Evolutionary conservation across 139 green algal species (phyloP).

Genomic region (Chlorella sp.): DNA sequence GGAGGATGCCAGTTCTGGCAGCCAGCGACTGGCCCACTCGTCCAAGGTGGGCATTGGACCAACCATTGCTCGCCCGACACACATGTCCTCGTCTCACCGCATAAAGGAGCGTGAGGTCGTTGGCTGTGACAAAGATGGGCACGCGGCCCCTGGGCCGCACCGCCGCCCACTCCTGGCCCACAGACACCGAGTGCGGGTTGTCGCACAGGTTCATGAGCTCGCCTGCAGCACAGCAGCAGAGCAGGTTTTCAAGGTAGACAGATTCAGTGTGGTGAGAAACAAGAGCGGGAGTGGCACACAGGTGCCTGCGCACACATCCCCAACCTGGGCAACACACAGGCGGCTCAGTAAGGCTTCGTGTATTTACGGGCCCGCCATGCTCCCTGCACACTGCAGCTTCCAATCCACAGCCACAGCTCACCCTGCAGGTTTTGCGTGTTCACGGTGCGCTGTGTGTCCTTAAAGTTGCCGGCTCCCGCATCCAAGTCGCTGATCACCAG

Average conservation of each 20-base stretch:
- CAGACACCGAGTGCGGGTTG: conserved; percentile 29
- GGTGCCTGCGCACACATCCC: too few relatives aligned
- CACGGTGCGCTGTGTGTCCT: conserved; percentile 45
- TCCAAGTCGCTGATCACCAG: conserved; percentile 57
- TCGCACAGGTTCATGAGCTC: conserved; percentile 57
- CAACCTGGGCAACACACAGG: too few relatives aligned
- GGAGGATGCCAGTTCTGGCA: too few relatives aligned
- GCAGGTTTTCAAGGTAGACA: conserved; percentile 23
- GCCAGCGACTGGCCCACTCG: too few relatives aligned
- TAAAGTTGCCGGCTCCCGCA: conserved; percentile 39
- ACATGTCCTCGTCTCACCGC: too few relatives aligned
- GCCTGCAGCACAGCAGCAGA: too few relatives aligned
- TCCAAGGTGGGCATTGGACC: too few relatives aligned
- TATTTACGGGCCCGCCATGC: too few relatives aligned
- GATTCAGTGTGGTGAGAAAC: neutral
- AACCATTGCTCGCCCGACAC: too few relatives aligned
- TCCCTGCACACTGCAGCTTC: too few relatives aligned
- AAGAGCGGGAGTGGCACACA: too few relatives aligned
- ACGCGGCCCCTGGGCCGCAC: conserved; percentile 22
- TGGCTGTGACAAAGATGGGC: conserved; percentile 50
- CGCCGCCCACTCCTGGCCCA: neutral
- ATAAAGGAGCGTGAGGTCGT: conserved; percentile 41
- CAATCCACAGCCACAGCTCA: neutral
- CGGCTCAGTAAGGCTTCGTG: too few relatives aligned
- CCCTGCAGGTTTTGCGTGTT: conserved; percentile 55